A percentile compares a stretch with the other conserved stretches of the same genome.
These are phyloP conservation scores for Ceriops decandra DNA, from an alignment of 345 rosid species.

Conservation along the genomic window DNA sequence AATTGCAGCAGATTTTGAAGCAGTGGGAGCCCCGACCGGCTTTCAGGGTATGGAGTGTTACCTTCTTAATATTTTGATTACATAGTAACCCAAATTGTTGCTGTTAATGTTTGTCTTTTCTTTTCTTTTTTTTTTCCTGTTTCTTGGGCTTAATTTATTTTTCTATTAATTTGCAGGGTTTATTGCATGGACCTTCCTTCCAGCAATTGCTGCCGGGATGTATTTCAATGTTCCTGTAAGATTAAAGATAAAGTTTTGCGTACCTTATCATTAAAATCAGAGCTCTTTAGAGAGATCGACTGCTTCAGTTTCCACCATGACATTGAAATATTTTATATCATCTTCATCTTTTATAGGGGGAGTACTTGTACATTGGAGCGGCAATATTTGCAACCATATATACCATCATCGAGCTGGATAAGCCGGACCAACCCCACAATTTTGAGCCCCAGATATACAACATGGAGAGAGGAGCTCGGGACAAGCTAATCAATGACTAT, in stretches of 20 bases:
- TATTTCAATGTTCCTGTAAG: conserved; percentile 67
- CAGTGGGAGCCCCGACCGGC: conserved; percentile 64
- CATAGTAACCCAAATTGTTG: background rate
- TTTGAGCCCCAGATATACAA: conserved; percentile 90
- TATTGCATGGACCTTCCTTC: conserved; percentile 86
- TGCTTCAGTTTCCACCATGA: background rate
- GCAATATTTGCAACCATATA: conserved; percentile 60
- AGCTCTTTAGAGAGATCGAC: too few relatives aligned
- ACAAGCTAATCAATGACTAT: conserved; percentile 76
- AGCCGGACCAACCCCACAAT: conserved; percentile 87
- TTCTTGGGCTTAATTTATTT: background rate
- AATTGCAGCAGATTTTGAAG: conserved; percentile 55
- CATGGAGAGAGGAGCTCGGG: conserved; percentile 86
- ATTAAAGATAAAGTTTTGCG: background rate
- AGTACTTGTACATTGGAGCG: conserved; percentile 79
- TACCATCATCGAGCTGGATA: conserved; percentile 79
- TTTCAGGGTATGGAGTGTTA: conserved; percentile 53
- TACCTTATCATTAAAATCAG: too few relatives aligned
- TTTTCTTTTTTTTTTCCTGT: too few relatives aligned
- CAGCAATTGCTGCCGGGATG: conserved; percentile 67
- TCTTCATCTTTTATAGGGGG: conserved; percentile 39
- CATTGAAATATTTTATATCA: background rate
- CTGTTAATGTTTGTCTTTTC: too few relatives aligned
- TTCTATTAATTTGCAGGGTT: conserved; percentile 37
- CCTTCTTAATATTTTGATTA: background rate